Base-by-base conservation (phyloP, 2,329 filamentous ascomycete genomes). In the Ophiobolus disseminans region DNA sequence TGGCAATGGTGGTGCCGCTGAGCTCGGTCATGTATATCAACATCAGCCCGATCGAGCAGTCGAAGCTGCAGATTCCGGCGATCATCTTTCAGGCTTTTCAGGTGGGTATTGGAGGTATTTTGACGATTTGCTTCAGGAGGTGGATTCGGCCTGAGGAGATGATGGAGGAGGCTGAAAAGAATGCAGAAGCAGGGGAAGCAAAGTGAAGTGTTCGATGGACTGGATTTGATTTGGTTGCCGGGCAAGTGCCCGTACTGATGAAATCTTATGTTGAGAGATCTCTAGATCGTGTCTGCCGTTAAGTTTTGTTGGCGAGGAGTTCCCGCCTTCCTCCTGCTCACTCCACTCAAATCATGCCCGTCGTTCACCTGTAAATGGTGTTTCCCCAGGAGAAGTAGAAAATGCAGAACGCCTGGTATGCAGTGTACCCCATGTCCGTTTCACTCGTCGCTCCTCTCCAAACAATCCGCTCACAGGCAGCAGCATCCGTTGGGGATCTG, bases 1-100 rank as follows among this genome's bases (percentile, higher is more conserved):
- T 86, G 1, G 85, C 83, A 2, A 76, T 90, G 48, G 86, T 87
- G 0, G 87, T 90, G 6, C 87, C 87, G 0, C 67, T 90, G 21
- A 79, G 84, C 40, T 82, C 83, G 23, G 82, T 87, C 49, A 89
- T 90, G 82, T 90, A 86, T 76, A 74, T 76, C 11, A 76, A 81
- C 11, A 72, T 83, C 8, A 78, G 80, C 55, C 71, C 82, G 34
- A 71, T 82, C 30, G 79, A 82, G 16, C 76, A 82, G 50, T 79
- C 82, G 0, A 83, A 82, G 57, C 80, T 87, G 36, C 82, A 86
- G 63, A 82, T 88, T 22, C 85, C 86, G 0, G 82, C 87, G 13
- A 74, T 88, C 30, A 75, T 88, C 13, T 88, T 74, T 50, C 76
- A 78, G 50, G 75, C 69, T 1, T 65, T 78, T n/a, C 75, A 77